Conservation (phyloP, 2,329 filamentous ascomycete species). For the Verticillium tricorpus region DNA sequence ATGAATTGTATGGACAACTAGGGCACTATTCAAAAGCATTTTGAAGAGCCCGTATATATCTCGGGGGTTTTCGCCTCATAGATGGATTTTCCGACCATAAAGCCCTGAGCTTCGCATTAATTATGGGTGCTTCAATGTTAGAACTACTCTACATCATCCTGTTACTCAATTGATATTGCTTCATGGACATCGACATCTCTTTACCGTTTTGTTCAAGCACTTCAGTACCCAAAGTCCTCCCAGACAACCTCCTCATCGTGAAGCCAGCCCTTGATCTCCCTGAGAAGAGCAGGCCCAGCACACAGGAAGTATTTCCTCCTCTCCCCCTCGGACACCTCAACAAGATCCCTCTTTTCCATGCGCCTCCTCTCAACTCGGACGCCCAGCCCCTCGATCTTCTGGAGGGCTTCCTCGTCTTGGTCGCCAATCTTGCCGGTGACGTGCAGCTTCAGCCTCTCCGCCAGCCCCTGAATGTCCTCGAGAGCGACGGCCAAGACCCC, state of each 20-base stretch:
- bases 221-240: slow-evolving; percentile 59
- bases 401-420: slow-evolving; percentile 26
- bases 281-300: slow-evolving; percentile 36
- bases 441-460: slow-evolving; percentile 52
- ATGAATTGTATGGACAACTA: too few species aligned
- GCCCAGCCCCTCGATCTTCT: slow-evolving; percentile 28
- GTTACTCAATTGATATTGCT: too few species aligned
- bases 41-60: too few species aligned
- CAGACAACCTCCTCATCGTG: slow-evolving; percentile 48
- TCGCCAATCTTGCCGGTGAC: slow-evolving; percentile 47
- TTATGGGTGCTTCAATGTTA: too few species aligned
- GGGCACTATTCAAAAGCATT: too few species aligned
- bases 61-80: too few species aligned
- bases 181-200: too few species aligned
- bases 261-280: slow-evolving; percentile 44
- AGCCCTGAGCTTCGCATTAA: too few species aligned
- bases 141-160: too few species aligned
- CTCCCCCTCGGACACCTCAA: slow-evolving; percentile 24
- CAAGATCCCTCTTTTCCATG: slow-evolving; percentile 36
- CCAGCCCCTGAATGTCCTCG: slow-evolving; percentile 45
- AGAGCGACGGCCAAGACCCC: slow-evolving; percentile 58
- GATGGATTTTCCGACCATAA: too few species aligned
- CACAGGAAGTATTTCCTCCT: slow-evolving; percentile 51
- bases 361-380: slow-evolving; percentile 29
- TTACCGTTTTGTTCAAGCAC: neutral